These are phyloP conservation scores for Petrea volubilis DNA, from an alignment of 257 asterid species.

Conservation along the genomic window DNA sequence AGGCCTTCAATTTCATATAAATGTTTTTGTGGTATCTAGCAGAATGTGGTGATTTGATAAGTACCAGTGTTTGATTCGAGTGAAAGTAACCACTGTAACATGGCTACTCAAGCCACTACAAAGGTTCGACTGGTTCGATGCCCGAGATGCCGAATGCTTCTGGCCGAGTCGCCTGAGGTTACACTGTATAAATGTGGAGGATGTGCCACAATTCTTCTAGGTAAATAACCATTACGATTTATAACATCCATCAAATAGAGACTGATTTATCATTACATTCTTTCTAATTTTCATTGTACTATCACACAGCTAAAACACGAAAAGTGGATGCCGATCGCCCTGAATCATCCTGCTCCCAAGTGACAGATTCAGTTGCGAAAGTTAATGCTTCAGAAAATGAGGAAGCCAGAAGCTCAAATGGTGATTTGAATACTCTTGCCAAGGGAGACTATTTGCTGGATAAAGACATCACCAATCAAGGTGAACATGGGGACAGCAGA, in stretches of 20 bases:
- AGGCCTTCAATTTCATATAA: not conserved
- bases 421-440: conserved; percentile 27
- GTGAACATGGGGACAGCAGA: conserved; percentile 15
- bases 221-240: conserved; percentile 30
- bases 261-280: conserved; percentile 8
- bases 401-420: conserved; percentile 35
- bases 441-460: conserved; percentile 30
- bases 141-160: conserved; percentile 64
- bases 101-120: conserved; percentile 48
- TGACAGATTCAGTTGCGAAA: conserved; percentile 22
- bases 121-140: conserved; percentile 75
- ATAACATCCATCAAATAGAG: not conserved
- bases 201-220: conserved; percentile 73
- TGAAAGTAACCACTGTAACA: conserved; percentile 20
- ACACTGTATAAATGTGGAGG: conserved; percentile 80
- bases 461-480: conserved; percentile 13
- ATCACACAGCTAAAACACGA: conserved; percentile 57
- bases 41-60: conserved; percentile 32
- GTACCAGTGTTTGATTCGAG: conserved; percentile 14
- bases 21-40: conserved; percentile 23
- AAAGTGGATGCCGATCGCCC: conserved; percentile 27
- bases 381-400: conserved; percentile 21
- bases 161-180: conserved; percentile 61
- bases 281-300: conserved; percentile 6
- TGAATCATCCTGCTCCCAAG: conserved; percentile 28